Evolutionary conservation across 768 basidiomycete species (phyloP), one percentile per base, ranked within the genome.

Genomic region (Naganishia vishniacii): DNA sequence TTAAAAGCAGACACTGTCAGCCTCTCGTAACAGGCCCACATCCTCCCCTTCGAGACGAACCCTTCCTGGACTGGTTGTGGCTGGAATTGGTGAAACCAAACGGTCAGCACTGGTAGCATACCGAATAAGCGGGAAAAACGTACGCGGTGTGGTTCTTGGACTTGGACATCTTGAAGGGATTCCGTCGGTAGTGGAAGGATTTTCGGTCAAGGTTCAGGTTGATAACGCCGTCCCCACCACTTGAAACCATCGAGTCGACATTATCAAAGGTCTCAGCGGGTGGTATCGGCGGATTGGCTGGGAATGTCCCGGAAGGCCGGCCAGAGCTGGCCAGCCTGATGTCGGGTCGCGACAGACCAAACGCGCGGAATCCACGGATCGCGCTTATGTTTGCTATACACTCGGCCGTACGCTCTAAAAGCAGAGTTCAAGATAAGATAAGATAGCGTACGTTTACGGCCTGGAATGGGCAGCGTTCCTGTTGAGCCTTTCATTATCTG

Each of bases 51-150:
- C 9, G 4, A 58, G 56, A 69, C 73, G 49, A 26, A 76, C 75
- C 91, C 85, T 95, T 97, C 80, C 85, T 86, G 71, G 70, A 74
- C 82, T 95, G 91, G 83, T 94, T 95, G 84, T 94, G 92, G 80
- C 89, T 90, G 74, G 87, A 13, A 37, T 37, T 37, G 9, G 48
- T 76, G 75, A 62, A 46, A 42, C 65, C 16, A 61, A 51, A 53
- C 26, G 45, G 37, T 28, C 45, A 49, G 61, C 18, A 28, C 13
- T 12, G 11, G 23, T 25, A 23, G 20, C n/a, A 23, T 23, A 26
- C 5, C 40, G 11, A 5, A 16, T 2, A 20, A 23, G 31, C 16
- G 20, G 2, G 23, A 12, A 18, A 45, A 46, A 75, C 84, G 62
- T 78, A 93, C 90, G 71, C 71, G 65, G 77, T 78, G 71, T 78